Evolutionary conservation across 2,329 filamentous ascomycete species (phyloP).

Genomic region (Cladosporium sp.): DNA sequence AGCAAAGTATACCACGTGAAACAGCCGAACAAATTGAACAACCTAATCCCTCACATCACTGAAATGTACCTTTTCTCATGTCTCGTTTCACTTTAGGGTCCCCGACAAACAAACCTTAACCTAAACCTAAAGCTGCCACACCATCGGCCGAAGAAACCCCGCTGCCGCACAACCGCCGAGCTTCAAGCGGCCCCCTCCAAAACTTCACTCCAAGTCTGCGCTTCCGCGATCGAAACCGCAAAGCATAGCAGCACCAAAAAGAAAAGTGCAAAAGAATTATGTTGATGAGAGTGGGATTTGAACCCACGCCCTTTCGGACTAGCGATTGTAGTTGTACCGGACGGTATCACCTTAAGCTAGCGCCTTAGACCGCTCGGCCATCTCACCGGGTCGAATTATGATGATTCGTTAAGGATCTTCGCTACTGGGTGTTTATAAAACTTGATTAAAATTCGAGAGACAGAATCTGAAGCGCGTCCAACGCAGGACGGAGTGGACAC

Average conservation of each 20-base stretch:
- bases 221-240: neutral
- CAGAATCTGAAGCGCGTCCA: too few relatives aligned
- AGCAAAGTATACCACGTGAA: neutral
- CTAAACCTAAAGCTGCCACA: neutral
- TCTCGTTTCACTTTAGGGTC: too few relatives aligned
- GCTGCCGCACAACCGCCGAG: neutral
- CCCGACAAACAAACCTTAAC: neutral
- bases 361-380: constrained; percentile 31
- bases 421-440: too few relatives aligned
- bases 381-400: constrained; percentile 6
- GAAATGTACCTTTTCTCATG: neutral
- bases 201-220: neutral
- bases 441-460: too few relatives aligned
- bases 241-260: too few relatives aligned
- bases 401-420: neutral
- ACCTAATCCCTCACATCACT: neutral
- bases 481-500: neutral
- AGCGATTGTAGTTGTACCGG: constrained; percentile 22
- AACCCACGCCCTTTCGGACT: constrained; percentile 36
- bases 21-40: neutral
- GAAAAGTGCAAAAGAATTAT: constrained; percentile 16
- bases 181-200: neutral
- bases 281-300: constrained; percentile 34
- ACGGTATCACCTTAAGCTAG: constrained; percentile 28
- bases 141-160: neutral